Percentiles rank a stretch among this genome's conserved stretches.
These are phyloP conservation scores for Bretschneidera sinensis DNA, from an alignment of 345 rosid genomes.

Conservation along the genomic window DNA sequence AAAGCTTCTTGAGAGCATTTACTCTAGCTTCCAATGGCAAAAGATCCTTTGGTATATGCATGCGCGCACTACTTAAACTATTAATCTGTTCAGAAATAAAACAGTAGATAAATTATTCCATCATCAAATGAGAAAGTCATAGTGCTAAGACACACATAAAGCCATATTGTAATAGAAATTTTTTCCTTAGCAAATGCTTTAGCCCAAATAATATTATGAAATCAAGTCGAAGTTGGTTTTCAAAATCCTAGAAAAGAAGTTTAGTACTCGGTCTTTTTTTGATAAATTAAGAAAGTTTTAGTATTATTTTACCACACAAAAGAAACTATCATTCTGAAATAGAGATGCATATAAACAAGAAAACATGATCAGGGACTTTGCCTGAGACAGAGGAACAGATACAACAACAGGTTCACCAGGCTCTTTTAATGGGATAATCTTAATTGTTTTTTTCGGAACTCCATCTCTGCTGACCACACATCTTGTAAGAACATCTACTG, in stretches of 20 bases:
- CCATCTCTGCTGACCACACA: slow-evolving; percentile 66
- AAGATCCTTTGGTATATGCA: slow-evolving; percentile 76
- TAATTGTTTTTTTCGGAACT: slow-evolving; percentile 52
- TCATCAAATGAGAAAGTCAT: neutral
- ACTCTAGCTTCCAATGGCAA: slow-evolving; percentile 82
- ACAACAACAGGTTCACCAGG: slow-evolving; percentile 81
- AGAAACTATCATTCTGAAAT: neutral
- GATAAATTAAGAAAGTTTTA: too few species aligned
- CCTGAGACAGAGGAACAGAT: slow-evolving; percentile 78
- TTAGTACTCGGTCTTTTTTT: too few species aligned
- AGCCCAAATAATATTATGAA: neutral
- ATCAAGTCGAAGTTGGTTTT: neutral
- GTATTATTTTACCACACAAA: neutral
- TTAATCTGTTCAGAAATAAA: slow-evolving; percentile 51
- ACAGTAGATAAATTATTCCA: slow-evolving; percentile 17
- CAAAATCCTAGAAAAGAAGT: neutral
- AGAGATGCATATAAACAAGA: neutral
- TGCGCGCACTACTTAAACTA: slow-evolving; percentile 70
- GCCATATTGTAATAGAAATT: neutral
- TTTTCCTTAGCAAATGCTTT: neutral
- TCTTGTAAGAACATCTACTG: slow-evolving; percentile 79
- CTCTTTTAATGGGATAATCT: slow-evolving; percentile 57
- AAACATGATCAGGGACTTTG: slow-evolving; percentile 1
- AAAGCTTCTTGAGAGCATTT: slow-evolving; percentile 76
- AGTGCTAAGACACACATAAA: neutral